Conservation (phyloP, 768 basidiomycete genomes). For the Rubroboletus satanas region DNA sequence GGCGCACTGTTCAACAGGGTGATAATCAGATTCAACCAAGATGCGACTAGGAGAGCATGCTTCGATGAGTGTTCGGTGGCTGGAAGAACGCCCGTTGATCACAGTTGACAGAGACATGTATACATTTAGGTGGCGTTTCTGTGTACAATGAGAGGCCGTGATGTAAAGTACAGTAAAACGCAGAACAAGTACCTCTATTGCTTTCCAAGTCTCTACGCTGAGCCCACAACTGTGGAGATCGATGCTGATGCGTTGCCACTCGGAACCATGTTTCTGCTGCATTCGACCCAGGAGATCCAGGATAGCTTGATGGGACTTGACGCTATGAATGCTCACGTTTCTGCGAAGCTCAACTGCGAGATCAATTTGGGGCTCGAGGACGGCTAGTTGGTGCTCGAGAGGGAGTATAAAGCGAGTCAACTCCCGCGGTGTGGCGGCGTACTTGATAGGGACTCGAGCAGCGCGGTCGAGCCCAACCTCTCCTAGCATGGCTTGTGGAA, state of each 20-base stretch:
- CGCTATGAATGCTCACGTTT: constrained; percentile 86
- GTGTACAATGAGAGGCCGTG: constrained; percentile 14
- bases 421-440: constrained; percentile 44
- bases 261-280: constrained; percentile 50
- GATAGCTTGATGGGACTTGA: constrained; percentile 70
- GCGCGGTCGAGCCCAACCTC: constrained; percentile 89
- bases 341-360: constrained; percentile 77
- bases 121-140: constrained; percentile 71
- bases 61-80: constrained; percentile 60
- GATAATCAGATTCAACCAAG: constrained; percentile 83
- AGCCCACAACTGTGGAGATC: constrained; percentile 91
- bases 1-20: constrained; percentile 57
- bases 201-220: constrained; percentile 69
- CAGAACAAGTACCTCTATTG: constrained; percentile 59
- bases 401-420: constrained; percentile 79
- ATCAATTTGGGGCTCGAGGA: constrained; percentile 82
- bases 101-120: constrained; percentile 86
- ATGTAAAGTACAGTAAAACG: neutral
- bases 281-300: constrained; percentile 60
- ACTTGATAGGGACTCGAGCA: constrained; percentile 67
- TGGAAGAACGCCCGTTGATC: constrained; percentile 72
- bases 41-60: constrained; percentile 63
- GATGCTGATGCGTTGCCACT: constrained; percentile 67
- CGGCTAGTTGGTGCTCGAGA: constrained; percentile 69
- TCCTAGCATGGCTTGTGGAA: constrained; percentile 78